phyloP scores from a whole-genome alignment of 2,329 filamentous ascomycete species.

The Bipolaris oryzae region DNA sequence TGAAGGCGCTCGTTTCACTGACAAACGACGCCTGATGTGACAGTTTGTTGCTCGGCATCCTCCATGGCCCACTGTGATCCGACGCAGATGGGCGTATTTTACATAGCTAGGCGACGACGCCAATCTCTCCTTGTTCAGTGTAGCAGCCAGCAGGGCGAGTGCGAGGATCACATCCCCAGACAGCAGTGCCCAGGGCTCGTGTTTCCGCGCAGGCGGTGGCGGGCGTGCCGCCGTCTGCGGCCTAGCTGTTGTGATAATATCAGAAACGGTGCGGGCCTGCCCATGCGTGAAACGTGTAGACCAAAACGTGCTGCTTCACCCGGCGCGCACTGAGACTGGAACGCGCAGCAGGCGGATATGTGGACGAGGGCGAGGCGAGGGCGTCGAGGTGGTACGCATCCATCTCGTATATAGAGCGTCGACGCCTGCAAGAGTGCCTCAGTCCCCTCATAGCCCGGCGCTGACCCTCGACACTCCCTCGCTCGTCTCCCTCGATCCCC shows the following conservation, averaged over 20 bases:
- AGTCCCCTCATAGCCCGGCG: conserved; percentile 10
- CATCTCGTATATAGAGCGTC: conserved; percentile 16
- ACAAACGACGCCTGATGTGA: neutral
- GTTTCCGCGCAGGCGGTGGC: neutral
- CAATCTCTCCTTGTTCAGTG: neutral
- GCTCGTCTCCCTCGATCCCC: neutral
- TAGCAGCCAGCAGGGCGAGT: too few species aligned
- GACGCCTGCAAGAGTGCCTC: conserved; percentile 12
- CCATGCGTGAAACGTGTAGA: conserved; percentile 30
- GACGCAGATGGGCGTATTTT: neutral
- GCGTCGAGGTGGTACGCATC: too few species aligned
- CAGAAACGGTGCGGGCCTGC: conserved; percentile 9
- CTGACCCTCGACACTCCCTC: conserved; percentile 8
- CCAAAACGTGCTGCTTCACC: conserved; percentile 32
- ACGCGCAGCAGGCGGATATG: neutral
- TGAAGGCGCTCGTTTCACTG: conserved; percentile 11
- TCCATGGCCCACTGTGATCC: neutral
- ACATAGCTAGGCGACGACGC: too few species aligned
- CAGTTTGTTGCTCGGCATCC: neutral
- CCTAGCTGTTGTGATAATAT: conserved; percentile 8
- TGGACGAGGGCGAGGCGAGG: too few species aligned
- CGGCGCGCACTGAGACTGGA: conserved; percentile 29
- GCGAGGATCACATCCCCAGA: neutral
- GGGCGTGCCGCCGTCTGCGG: conserved; percentile 5
- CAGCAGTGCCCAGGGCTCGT: conserved; percentile 1